These are phyloP conservation scores for Rhizophagus sp. DNA, from an alignment of 192 early-diverging fungal genomes.

Conservation along the genomic window DNA sequence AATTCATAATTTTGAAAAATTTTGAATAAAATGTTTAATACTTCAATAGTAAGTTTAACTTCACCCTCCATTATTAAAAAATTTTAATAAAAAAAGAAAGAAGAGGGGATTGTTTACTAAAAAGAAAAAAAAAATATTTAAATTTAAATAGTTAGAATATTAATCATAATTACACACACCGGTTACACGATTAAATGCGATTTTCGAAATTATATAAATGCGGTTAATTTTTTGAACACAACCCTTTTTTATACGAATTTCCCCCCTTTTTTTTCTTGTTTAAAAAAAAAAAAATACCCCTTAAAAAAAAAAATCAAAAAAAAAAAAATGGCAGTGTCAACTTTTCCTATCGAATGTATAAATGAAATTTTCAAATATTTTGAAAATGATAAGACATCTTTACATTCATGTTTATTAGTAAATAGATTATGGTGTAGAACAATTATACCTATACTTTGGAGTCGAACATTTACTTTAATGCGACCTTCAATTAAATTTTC, in stretches of 20 bases:
- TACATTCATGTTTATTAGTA: constrained; percentile 3
- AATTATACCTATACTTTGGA: background rate
- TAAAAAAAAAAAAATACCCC: no score
- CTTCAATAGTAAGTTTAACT: background rate
- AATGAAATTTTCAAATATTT: background rate
- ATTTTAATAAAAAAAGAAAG: background rate
- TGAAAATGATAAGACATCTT: background rate
- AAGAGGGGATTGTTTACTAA: no score
- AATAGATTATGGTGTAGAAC: background rate
- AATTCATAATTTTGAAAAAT: background rate
- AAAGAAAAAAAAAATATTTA: no score
- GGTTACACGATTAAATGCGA: no score
- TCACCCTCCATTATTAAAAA: background rate
- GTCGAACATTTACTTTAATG: background rate
- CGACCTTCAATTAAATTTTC: background rate
- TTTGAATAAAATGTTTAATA: background rate
- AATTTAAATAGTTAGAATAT: no score
- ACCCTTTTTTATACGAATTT: no score
- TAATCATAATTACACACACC: no score
- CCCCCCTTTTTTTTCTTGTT: no score
- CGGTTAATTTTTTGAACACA: no score
- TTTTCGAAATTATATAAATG: no score
- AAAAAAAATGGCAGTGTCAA: background rate
- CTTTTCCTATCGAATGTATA: background rate
- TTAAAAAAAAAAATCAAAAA: no score